A percentile compares a stretch with the other conserved stretches of the same genome.
phyloP scores from a whole-genome alignment of 2,329 filamentous ascomycete genomes.

The Nemania serpens region DNA sequence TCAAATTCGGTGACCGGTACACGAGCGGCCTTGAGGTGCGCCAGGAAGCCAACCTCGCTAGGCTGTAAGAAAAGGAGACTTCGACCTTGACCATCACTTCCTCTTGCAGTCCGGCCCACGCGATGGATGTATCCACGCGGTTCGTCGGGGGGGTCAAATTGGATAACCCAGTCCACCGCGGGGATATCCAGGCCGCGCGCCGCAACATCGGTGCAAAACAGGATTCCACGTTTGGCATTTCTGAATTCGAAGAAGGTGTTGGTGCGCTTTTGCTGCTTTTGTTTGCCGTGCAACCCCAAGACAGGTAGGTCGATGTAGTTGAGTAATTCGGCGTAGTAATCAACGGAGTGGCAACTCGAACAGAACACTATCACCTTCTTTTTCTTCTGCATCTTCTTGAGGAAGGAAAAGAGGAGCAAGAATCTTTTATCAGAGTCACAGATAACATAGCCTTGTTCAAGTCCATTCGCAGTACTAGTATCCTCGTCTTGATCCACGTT shows the following conservation, averaged over 20 bases:
- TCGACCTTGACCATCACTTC: conserved; percentile 79
- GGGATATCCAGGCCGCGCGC: conserved; percentile 95
- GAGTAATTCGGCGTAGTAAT: conserved; percentile 90
- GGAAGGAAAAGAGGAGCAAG: conserved; percentile 68
- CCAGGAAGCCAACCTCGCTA: conserved; percentile 87
- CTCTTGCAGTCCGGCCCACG: conserved; percentile 91
- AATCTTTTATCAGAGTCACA: conserved; percentile 95
- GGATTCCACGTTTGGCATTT: conserved; percentile 77
- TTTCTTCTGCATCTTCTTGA: conserved; percentile 32
- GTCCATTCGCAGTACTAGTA: conserved; percentile 86
- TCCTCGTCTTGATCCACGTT: conserved; percentile 92
- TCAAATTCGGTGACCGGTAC: conserved; percentile 97
- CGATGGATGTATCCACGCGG: conserved; percentile 61
- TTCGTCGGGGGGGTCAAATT: neutral
- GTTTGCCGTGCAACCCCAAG: conserved; percentile 82
- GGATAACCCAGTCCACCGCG: conserved; percentile 71
- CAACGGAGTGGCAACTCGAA: conserved; percentile 88
- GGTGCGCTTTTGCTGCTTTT: conserved; percentile 98
- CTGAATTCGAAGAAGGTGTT: conserved; percentile 98
- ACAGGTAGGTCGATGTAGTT: conserved; percentile 87
- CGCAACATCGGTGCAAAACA: conserved; percentile 97
- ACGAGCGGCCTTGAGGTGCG: conserved; percentile 83
- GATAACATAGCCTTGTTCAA: conserved; percentile 95
- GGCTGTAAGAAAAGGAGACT: conserved; percentile 94
- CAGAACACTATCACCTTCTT: conserved; percentile 91